Conservation (phyloP, 2,329 filamentous ascomycete genomes). For the Cyphellophora attinorum region DNA sequence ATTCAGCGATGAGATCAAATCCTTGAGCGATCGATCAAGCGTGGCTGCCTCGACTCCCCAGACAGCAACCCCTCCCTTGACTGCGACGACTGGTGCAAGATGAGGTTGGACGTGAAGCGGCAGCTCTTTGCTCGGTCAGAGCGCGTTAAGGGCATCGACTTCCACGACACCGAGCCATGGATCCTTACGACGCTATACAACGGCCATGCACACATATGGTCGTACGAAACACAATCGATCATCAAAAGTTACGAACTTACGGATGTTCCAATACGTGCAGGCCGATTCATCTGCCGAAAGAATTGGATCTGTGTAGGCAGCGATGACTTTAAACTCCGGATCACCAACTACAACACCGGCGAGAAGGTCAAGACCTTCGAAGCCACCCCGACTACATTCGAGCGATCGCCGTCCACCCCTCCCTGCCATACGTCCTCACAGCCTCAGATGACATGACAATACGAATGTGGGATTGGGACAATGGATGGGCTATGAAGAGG, state of each 20-base stretch:
- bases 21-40: too few relatives aligned
- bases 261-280: slow-evolving; percentile 93
- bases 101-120: slow-evolving; percentile 20
- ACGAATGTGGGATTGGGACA: slow-evolving; percentile 98
- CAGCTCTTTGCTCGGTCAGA: slow-evolving; percentile 48
- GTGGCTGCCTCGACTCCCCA: too few relatives aligned
- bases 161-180: slow-evolving; percentile 90
- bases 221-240: slow-evolving; percentile 90
- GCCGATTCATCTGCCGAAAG: slow-evolving; percentile 93
- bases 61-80: neutral
- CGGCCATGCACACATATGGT: slow-evolving; percentile 99
- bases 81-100: slow-evolving; percentile 2
- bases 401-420: slow-evolving; percentile 89
- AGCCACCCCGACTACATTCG: slow-evolving; percentile 92
- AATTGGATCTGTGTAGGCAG: slow-evolving; percentile 98
- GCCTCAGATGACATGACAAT: slow-evolving; percentile 98
- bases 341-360: slow-evolving; percentile 99
- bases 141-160: slow-evolving; percentile 95
- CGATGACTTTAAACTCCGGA: slow-evolving; percentile 79
- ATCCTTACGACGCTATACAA: slow-evolving; percentile 91
- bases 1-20: too few relatives aligned
- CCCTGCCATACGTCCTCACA: slow-evolving; percentile 89
- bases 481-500: slow-evolving; percentile 94
- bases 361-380: slow-evolving; percentile 54
- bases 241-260: slow-evolving; percentile 99